A percentile compares a stretch with the other conserved stretches of the same genome.
Conservation (phyloP, 2,329 filamentous ascomycete genomes). For the Penicillium sp. region DNA sequence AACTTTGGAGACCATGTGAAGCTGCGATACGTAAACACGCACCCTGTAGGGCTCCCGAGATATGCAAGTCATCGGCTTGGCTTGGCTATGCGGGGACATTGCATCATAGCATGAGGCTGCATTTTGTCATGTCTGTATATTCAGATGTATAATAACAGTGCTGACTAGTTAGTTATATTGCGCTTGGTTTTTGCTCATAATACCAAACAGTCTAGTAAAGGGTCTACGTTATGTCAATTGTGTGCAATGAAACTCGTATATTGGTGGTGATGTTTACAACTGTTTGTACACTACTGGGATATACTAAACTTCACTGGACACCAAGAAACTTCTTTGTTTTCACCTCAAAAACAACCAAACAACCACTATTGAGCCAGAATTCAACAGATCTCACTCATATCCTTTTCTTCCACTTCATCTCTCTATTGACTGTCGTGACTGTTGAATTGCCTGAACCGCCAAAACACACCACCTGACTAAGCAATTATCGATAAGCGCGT, state of each 20-base stretch:
- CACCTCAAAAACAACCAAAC: not conserved
- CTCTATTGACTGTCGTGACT: not conserved
- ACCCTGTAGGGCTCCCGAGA: not conserved
- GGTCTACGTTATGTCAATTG: no score
- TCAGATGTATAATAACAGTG: not conserved
- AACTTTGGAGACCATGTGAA: no score
- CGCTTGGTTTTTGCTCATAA: no score
- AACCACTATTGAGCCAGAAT: no score
- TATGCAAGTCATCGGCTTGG: slow-evolving; percentile 20
- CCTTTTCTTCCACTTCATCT: not conserved
- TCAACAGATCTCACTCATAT: not conserved
- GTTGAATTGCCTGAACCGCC: not conserved
- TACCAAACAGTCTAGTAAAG: no score
- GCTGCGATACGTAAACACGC: not conserved
- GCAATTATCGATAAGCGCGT: slow-evolving; percentile 24
- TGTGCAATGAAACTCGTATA: no score
- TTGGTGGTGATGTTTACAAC: no score
- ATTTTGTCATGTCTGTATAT: not conserved
- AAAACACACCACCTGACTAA: slow-evolving; percentile 8
- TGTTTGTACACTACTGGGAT: not conserved
- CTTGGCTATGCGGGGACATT: slow-evolving; percentile 17
- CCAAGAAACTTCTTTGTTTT: not conserved
- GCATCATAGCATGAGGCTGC: slow-evolving; percentile 5
- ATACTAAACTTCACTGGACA: not conserved
- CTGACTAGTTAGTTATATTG: no score